Evolutionary conservation across 805 yeast species (phyloP).

Genomic region (Lipomyces yamanashiensis): DNA sequence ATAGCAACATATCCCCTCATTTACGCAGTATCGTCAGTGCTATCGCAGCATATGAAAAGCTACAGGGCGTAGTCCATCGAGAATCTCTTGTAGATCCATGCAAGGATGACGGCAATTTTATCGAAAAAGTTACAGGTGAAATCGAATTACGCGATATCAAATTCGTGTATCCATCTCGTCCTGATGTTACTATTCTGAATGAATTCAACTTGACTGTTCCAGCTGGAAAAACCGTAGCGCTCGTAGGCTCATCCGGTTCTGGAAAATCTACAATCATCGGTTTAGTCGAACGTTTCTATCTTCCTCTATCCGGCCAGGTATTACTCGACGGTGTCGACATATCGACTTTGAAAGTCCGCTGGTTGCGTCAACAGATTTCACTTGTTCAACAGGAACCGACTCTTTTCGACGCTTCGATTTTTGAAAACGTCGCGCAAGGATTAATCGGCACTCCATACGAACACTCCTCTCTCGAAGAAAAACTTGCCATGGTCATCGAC

Average conservation of each 20-base stretch:
- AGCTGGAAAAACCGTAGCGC: constrained; percentile 83
- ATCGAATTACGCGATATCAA: constrained; percentile 39
- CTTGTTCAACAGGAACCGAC: constrained; percentile 63
- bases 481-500: constrained; percentile 46
- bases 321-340: constrained; percentile 55
- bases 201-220: constrained; percentile 50
- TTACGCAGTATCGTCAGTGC: constrained; percentile 47
- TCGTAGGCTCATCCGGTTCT: constrained; percentile 82
- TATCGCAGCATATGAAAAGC: constrained; percentile 48
- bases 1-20: constrained; percentile 50
- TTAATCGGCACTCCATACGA: constrained; percentile 46
- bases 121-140: constrained; percentile 47
- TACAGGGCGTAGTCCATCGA: constrained; percentile 50
- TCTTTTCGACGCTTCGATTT: constrained; percentile 69
- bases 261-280: constrained; percentile 55
- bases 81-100: constrained; percentile 46
- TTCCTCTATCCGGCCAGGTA: constrained; percentile 56
- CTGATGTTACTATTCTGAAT: constrained; percentile 40
- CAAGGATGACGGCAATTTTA: constrained; percentile 36
- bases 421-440: constrained; percentile 82
- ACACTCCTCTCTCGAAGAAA: constrained; percentile 46
- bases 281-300: constrained; percentile 61
- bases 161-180: constrained; percentile 44
- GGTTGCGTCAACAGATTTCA: constrained; percentile 59
- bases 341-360: constrained; percentile 56